A percentile compares a stretch with the other conserved stretches of the same genome.
phyloP scores from a whole-genome alignment of 352 stramenopile species.

The Aphanomyces stellatus region DNA sequence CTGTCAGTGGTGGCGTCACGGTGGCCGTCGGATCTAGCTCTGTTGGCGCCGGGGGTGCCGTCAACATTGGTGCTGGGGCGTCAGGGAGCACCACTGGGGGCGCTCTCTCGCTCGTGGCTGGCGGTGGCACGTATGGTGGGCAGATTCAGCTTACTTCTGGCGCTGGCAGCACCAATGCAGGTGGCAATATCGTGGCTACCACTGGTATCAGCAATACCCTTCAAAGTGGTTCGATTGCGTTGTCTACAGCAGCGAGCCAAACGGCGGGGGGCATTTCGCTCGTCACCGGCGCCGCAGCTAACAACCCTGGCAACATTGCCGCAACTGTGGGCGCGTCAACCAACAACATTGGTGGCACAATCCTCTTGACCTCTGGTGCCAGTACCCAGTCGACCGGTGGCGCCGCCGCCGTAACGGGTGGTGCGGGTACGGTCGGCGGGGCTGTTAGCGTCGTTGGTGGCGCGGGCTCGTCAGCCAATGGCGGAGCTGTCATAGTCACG shows the following conservation, averaged over 20 bases:
- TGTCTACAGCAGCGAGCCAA: not conserved
- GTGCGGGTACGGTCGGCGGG: slow-evolving; percentile 22
- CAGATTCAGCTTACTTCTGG: not conserved
- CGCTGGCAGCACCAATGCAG: not conserved
- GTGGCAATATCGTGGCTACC: slow-evolving; percentile 21
- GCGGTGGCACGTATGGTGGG: not conserved
- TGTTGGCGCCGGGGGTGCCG: not conserved
- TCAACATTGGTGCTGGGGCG: slow-evolving; percentile 17
- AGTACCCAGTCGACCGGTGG: slow-evolving; percentile 1
- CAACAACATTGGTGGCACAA: slow-evolving; percentile 45
- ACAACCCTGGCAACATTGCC: slow-evolving; percentile 10
- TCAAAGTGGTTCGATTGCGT: not conserved
- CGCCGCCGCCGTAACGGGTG: slow-evolving; percentile 28
- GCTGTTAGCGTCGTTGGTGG: slow-evolving; percentile 22
- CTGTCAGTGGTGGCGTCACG: not conserved
- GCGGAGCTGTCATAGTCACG: slow-evolving; percentile 26
- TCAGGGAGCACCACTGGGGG: slow-evolving; percentile 9
- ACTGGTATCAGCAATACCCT: not conserved
- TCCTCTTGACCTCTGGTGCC: not conserved
- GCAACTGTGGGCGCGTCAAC: slow-evolving; percentile 28
- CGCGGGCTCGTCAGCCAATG: not conserved
- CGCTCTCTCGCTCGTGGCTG: not conserved
- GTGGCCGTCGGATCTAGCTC: not conserved
- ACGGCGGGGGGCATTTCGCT: not conserved
- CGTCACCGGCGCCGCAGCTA: not conserved